phyloP scores from a whole-genome alignment of 352 stramenopile genomes.

The Pythium rhizo-oryzae region DNA sequence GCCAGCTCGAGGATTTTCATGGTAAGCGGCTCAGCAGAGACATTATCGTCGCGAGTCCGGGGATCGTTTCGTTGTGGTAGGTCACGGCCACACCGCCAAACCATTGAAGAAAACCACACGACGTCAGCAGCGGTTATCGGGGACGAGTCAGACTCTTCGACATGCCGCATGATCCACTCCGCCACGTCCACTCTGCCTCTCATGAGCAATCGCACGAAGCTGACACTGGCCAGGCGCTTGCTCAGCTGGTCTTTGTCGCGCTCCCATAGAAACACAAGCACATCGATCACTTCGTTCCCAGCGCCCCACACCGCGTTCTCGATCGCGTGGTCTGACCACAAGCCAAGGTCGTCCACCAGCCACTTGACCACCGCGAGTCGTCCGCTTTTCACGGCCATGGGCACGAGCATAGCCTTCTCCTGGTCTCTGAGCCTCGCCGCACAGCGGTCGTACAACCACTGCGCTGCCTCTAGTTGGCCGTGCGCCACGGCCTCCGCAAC shows the following conservation, averaged over 20 bases:
- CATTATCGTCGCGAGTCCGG: neutral
- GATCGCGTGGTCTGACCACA: constrained; percentile 1
- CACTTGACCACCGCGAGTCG: neutral
- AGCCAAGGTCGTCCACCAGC: neutral
- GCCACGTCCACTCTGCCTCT: neutral
- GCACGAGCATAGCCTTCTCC: neutral
- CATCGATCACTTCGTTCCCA: too few relatives aligned
- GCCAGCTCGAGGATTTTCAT: neutral
- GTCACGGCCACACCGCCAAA: neutral
- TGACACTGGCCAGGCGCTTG: neutral
- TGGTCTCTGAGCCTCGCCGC: neutral
- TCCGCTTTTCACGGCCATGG: neutral
- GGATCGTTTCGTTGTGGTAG: neutral
- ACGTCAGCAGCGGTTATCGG: neutral
- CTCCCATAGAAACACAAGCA: neutral
- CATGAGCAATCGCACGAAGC: neutral
- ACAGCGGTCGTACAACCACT: neutral
- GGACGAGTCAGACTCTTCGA: neutral
- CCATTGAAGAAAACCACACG: neutral
- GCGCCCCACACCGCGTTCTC: neutral
- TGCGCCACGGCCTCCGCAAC: neutral
- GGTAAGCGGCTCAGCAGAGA: neutral
- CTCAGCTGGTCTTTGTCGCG: neutral
- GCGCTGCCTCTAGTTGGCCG: neutral
- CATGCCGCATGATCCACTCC: neutral